phyloP scores from a whole-genome alignment of 345 rosid species.

The Syzygium aqueum region DNA sequence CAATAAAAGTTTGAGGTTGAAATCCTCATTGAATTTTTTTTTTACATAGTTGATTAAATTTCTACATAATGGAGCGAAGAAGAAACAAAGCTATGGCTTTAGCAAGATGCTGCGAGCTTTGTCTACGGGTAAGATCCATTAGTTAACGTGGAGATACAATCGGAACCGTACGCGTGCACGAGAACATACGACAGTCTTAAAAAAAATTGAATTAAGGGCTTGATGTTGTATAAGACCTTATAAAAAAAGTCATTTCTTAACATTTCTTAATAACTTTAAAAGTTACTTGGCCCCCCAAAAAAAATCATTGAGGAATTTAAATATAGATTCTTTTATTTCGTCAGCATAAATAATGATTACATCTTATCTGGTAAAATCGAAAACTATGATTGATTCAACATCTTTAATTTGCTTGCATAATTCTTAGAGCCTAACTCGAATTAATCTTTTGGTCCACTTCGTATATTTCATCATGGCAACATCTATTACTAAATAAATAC shows the following conservation, averaged over 20 bases:
- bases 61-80: background rate
- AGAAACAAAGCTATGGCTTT: conserved; percentile 28
- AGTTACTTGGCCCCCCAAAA: too few relatives aligned
- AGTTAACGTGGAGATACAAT: background rate
- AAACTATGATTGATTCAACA: too few relatives aligned
- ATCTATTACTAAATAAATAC: too few relatives aligned
- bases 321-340: background rate
- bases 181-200: background rate
- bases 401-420: background rate
- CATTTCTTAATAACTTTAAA: too few relatives aligned
- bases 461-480: background rate
- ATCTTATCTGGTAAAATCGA: too few relatives aligned
- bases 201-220: too few relatives aligned
- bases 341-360: background rate
- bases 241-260: too few relatives aligned
- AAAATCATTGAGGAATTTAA: background rate
- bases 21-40: too few relatives aligned
- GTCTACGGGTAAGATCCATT: background rate
- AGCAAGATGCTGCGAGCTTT: background rate
- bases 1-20: too few relatives aligned
- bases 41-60: too few relatives aligned
- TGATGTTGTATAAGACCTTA: too few relatives aligned
- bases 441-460: background rate
- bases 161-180: too few relatives aligned
- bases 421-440: background rate